Base-by-base conservation (phyloP, 768 basidiomycete species). In the Mycena albidolilacea region DNA sequence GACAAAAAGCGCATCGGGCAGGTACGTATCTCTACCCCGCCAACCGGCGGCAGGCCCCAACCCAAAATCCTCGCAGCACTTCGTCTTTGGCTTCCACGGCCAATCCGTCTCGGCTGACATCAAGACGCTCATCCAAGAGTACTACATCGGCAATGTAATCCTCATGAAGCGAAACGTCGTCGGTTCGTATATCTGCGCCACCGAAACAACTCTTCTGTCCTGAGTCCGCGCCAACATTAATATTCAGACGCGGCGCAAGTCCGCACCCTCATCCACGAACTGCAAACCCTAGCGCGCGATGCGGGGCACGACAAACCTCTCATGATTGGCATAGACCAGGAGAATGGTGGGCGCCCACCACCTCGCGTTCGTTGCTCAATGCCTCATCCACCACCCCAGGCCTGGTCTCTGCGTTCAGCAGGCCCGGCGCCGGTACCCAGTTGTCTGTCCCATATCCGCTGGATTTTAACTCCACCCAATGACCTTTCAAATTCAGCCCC, bases 291-390 rank as follows among this genome's bases (percentile, higher is more conserved):
- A 12, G 91, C 93, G 5, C 87, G 86, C 69, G 85, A 88, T 37
- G 84, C 88, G 1, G 89, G 92, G 0, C 92, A 93, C 62, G 72
- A 77, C 14, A 80, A 75, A 9, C 92, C 91, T 0, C 82, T 93
- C 35, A 83, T 93, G 76, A 89, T 93, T 54, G 92, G 92, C 1
- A 93, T 88, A 19, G 92, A 93, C 82, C 93, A 93, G 79, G 93
- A 94, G 78, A 92, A 92, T 75, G 93, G 92, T 89, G 63, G 50
- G 73, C 7, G 10, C 2, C 6, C 39, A 41, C 9, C 39, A 5
- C 19, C 46, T 9, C 19, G 58, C 54, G 21, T 55, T 12, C 30
- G 11, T 38, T 17, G n/a, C 10, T 43, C n/a, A 14, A 41, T 0
- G 11, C 38, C 37, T 60, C 21, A 60, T 37, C n/a, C 38, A 7